These are phyloP conservation scores for Shiraia sp. DNA, from an alignment of 2,329 filamentous ascomycete genomes.

Conservation along the genomic window DNA sequence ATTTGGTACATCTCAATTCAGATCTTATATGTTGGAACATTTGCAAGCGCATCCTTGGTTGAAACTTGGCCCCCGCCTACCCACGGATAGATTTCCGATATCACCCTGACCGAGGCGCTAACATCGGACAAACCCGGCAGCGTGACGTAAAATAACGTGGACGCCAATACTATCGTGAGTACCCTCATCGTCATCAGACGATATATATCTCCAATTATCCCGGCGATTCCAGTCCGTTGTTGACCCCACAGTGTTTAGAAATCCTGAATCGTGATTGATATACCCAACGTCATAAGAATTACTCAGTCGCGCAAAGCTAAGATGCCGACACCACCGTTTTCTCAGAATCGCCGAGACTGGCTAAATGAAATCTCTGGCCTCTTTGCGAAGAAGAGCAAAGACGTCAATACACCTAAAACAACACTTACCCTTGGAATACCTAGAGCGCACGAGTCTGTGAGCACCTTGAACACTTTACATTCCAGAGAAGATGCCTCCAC, in stretches of 20 bases:
- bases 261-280: no score
- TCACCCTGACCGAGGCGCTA: no score
- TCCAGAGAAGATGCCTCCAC: constrained; percentile 26
- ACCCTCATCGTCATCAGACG: constrained; percentile 69
- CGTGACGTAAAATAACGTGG: no score
- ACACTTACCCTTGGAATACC: constrained; percentile 7
- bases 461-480: constrained; percentile 9
- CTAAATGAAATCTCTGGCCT: constrained; percentile 36
- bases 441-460: constrained; percentile 11
- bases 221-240: constrained; percentile 14
- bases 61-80: no score
- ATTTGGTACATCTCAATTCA: no score
- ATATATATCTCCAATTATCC: constrained; percentile 16
- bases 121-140: no score
- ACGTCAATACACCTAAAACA: constrained; percentile 10
- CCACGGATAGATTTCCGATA: no score
- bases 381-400: constrained; percentile 24
- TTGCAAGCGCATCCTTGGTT: no score
- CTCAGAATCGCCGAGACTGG: constrained; percentile 42
- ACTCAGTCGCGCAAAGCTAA: constrained; percentile 3
- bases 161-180: constrained; percentile 66
- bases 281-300: constrained; percentile 2
- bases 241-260: background rate
- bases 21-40: no score
- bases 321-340: constrained; percentile 44